Conservation (phyloP, 352 stramenopile species). For the Phytophthora fragariaefolia region DNA sequence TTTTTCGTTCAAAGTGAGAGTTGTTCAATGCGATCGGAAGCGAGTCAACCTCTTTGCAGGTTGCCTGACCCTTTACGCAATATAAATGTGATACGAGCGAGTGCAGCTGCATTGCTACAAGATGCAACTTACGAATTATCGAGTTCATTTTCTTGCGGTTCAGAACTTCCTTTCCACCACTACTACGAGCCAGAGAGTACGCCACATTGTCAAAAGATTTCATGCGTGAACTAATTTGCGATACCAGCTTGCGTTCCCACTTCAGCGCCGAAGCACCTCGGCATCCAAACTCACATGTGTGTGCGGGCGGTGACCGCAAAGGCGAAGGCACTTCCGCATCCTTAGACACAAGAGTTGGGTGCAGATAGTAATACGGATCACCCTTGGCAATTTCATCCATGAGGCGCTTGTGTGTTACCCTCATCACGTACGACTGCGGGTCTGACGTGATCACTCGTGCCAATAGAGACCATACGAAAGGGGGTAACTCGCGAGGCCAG, state of each 20-base stretch:
- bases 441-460: constrained; percentile 45
- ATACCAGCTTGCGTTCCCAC: constrained; percentile 76
- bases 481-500: constrained; percentile 38
- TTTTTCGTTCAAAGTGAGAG: constrained; percentile 77
- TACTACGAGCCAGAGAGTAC: constrained; percentile 72
- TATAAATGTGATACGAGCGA: constrained; percentile 76
- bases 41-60: constrained; percentile 67
- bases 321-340: constrained; percentile 17
- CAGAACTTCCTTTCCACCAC: constrained; percentile 59
- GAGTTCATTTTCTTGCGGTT: constrained; percentile 88
- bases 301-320: constrained; percentile 11
- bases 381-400: constrained; percentile 70
- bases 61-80: constrained; percentile 54
- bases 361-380: constrained; percentile 79
- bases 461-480: constrained; percentile 56
- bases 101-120: constrained; percentile 80
- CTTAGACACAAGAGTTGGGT: constrained; percentile 34
- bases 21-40: constrained; percentile 69
- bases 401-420: constrained; percentile 62
- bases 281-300: constrained; percentile 64
- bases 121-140: constrained; percentile 79
- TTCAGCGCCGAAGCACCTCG: constrained; percentile 51
- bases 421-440: constrained; percentile 72
- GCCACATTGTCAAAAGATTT: constrained; percentile 80
- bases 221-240: constrained; percentile 82